Base-by-base conservation (phyloP, 768 basidiomycete species). In the Sporobolomyces pararoseus region DNA sequence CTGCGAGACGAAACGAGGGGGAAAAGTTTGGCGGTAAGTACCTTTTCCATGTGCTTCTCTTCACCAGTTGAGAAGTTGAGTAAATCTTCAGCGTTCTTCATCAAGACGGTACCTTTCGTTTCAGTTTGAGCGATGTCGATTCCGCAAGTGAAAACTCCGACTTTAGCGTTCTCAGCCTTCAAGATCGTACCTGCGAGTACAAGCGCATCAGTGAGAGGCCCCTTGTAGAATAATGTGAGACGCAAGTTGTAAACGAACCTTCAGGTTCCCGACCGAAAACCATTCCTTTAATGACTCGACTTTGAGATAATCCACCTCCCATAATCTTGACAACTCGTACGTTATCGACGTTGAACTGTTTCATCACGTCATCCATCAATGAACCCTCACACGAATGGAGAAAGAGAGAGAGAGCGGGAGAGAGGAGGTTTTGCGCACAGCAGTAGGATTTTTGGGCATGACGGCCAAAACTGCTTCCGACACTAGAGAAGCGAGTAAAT, bases 261-360 rank as follows among this genome's bases (percentile, higher is more conserved):
- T 99, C 96, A 0, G 96, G 91, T 80, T 96, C 92, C 53, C 93
- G 84, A 44, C 91, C 91, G 73, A 98, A 98, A 0, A 99, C 96
- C 96, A 99, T 99, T 59, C 96, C 96, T 73, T 89, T 86, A 7
- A 99, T 89, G 7, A 99, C 94, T 65, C 84, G 86, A 80, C 92
- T 95, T 29, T 83, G 85, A 5, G 86, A 79, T n/a, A 99, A 81
- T 76, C 85, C 89, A 37, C 96, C 91, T 65, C 96, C 96, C 86
- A 99, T 88, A 71, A 99, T 97, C 82, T 98, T 99, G 76, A 99
- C 96, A 31, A 99, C 95, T 14, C 96, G 87, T 0, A 99, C 90
- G 76, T 93, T 94, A 80, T 99, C 96, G 34, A 98, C 93, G 80
- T 96, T 97, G 85, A 98, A 99, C 80, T 91, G 88, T 78, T n/a